Evolutionary conservation across 768 basidiomycete genomes (phyloP), one percentile per base, ranked within the genome.

Genomic region (Leccinum imitatum): DNA sequence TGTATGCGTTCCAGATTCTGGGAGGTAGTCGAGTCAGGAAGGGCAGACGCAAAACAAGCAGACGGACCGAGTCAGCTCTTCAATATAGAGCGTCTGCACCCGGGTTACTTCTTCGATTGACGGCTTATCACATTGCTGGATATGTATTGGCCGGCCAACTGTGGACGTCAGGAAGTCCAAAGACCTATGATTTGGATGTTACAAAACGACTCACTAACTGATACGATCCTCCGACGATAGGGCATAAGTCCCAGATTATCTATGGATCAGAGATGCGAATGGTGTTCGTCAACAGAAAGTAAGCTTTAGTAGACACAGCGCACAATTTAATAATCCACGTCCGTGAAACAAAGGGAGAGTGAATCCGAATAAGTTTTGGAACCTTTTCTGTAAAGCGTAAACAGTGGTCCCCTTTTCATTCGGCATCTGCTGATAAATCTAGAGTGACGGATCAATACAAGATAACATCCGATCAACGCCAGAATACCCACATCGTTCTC

Each of bases 271-370:
- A 46, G n/a, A 19, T 19, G 9, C n/a, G 10, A 41, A 44, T 44
- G 41, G 41, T 10, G 17, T 30, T 17, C 17, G 17, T 33, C 48
- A 15, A 30, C 33, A 9, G 5, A 2, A 50, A 39, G 17, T 4
- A 1, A 31, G 14, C 10, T 6, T 31, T n/a, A 8, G 31, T 17
- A 51, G n/a, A 19, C n/a, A 68, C 14, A 13, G 25, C 87, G 27
- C 64, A 95, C 95, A 99, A 73, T 98, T 99, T 63, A 98, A 80
- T 57, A 99, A 74, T 13, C 96, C 96, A 60, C 97, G 80, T 3
- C 97, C 97, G 71, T 97, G 96, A 76, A 99, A 99, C n/a, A 99
- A 76, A 0, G 97, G 96, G 11, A 99, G 76, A 0, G 96, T 99
- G 72, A 98, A 99, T 6, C 96, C 96, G 66, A 99, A 98, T 47